These are phyloP conservation scores for Spirogloea muscicola DNA, from an alignment of 139 green algal species.

Conservation along the genomic window DNA sequence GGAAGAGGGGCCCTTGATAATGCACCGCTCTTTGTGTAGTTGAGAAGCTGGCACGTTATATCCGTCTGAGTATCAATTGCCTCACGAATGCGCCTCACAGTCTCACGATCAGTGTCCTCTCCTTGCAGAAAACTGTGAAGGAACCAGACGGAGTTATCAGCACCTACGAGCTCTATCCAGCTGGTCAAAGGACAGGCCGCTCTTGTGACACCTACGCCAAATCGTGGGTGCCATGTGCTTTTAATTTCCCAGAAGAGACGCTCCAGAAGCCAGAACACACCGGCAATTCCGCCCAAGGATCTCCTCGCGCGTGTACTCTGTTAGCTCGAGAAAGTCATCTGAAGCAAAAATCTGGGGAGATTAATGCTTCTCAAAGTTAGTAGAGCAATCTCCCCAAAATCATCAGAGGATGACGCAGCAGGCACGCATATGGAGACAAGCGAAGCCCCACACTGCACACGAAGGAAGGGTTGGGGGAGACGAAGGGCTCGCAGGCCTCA, in stretches of 20 bases:
- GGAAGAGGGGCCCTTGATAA: neutral
- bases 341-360: slow-evolving; percentile 42
- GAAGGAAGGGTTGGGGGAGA: slow-evolving; percentile 6
- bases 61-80: slow-evolving; percentile 67
- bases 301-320: slow-evolving; percentile 85
- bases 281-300: slow-evolving; percentile 92
- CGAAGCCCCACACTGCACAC: neutral
- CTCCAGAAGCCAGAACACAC: slow-evolving; percentile 55
- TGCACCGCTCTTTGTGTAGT: slow-evolving; percentile 67
- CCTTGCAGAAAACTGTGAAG: slow-evolving; percentile 90
- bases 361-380: neutral
- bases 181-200: too few species aligned
- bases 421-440: neutral
- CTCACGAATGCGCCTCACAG: slow-evolving; percentile 73
- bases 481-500: slow-evolving; percentile 44
- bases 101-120: slow-evolving; percentile 83
- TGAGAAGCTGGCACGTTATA: slow-evolving; percentile 78
- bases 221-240: too few species aligned
- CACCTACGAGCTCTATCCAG: too few species aligned
- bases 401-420: neutral
- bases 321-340: slow-evolving; percentile 74
- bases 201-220: too few species aligned
- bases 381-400: neutral
- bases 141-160: too few species aligned
- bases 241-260: too few species aligned